phyloP scores from a whole-genome alignment of 306 rosid genomes.

The Nissolia schottii region DNA sequence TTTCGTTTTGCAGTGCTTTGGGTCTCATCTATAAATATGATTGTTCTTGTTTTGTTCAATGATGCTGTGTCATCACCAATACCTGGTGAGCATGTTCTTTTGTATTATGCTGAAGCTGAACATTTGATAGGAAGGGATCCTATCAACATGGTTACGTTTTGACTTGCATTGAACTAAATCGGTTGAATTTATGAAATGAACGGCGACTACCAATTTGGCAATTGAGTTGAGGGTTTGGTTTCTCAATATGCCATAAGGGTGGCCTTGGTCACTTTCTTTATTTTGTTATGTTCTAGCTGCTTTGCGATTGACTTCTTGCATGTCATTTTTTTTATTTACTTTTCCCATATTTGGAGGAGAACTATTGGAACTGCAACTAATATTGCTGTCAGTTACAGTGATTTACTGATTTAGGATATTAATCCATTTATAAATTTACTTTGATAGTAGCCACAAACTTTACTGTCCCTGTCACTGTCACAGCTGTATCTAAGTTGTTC shows the following conservation, averaged over 20 bases:
- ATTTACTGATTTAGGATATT: neutral
- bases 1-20: neutral
- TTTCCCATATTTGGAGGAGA: neutral
- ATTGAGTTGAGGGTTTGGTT: neutral
- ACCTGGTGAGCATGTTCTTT: neutral
- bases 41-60: neutral
- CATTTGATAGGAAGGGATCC: too few species aligned
- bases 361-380: neutral
- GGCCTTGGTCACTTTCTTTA: neutral
- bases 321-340: neutral
- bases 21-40: neutral
- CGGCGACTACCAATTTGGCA: neutral
- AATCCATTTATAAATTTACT: neutral
- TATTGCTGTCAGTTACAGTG: neutral
- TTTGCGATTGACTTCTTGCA: neutral
- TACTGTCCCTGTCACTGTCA: too few species aligned
- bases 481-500: neutral
- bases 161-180: neutral
- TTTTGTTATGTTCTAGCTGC: neutral
- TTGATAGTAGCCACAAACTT: neutral
- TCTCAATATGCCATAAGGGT: constrained; percentile 5
- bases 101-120: too few species aligned
- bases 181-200: neutral
- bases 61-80: neutral
- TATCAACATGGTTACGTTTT: neutral